A percentile compares a stretch with the other conserved stretches of the same genome.
Evolutionary conservation across 2,329 filamentous ascomycete species (phyloP).

Genomic region (Trichoderma brevicompactum): DNA sequence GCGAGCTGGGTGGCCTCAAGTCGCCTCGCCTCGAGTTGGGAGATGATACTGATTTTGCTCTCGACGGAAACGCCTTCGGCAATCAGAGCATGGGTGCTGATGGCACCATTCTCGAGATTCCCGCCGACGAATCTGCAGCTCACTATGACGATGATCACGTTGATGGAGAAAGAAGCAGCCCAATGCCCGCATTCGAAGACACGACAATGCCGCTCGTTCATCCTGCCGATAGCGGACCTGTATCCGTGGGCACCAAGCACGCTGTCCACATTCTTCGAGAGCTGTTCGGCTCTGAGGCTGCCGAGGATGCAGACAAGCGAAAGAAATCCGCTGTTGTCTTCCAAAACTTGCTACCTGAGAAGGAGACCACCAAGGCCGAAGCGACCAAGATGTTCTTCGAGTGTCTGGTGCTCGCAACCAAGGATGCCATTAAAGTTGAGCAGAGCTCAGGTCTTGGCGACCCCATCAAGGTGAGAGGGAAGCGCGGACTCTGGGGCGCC

Average conservation of each 20-base stretch:
- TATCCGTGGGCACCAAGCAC: slow-evolving; percentile 91
- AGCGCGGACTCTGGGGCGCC: slow-evolving; percentile 93
- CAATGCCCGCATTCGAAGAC: slow-evolving; percentile 73
- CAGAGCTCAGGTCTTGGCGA: slow-evolving; percentile 78
- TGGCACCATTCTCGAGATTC: slow-evolving; percentile 67
- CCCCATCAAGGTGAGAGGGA: slow-evolving; percentile 81
- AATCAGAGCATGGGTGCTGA: slow-evolving; percentile 61
- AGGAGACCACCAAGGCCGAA: slow-evolving; percentile 79
- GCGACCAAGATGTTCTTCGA: slow-evolving; percentile 99
- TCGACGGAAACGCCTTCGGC: slow-evolving; percentile 56
- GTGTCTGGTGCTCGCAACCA: slow-evolving; percentile 91
- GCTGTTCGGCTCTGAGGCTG: slow-evolving; percentile 76
- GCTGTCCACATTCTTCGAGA: slow-evolving; percentile 94
- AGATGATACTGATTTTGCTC: slow-evolving; percentile 63
- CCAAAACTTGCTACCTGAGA: slow-evolving; percentile 86
- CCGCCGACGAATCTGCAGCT: slow-evolving; percentile 59
- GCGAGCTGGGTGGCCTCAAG: slow-evolving; percentile 66
- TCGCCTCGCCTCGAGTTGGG: slow-evolving; percentile 71
- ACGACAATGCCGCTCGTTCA: slow-evolving; percentile 76
- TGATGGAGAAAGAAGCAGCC: slow-evolving; percentile 50
- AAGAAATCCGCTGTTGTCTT: slow-evolving; percentile 81
- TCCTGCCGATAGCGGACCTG: slow-evolving; percentile 80
- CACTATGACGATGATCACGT: slow-evolving; percentile 52
- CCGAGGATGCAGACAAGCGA: slow-evolving; percentile 70
- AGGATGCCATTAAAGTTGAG: slow-evolving; percentile 97